These are phyloP conservation scores for Corinectria fuckeliana DNA, from an alignment of 2,329 filamentous ascomycete genomes.

Conservation along the genomic window DNA sequence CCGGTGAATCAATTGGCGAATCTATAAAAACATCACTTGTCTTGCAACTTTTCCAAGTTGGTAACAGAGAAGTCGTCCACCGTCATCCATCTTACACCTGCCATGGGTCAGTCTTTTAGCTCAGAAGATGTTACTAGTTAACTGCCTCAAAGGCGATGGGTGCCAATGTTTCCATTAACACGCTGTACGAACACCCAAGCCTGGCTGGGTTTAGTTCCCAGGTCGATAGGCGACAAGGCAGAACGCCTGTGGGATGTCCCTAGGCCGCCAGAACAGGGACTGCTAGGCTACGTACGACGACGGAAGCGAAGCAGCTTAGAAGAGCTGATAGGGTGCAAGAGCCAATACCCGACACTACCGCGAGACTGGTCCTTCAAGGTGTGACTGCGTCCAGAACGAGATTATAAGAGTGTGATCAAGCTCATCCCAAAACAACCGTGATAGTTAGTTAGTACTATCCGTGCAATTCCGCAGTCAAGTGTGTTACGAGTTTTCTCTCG, in stretches of 20 bases:
- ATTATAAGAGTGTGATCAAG: neutral
- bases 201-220: constrained; percentile 40
- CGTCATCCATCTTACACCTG: constrained; percentile 89
- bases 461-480: no score
- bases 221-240: constrained; percentile 38
- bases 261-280: no score
- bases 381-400: neutral
- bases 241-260: no score
- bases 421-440: neutral
- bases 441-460: no score
- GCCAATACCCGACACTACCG: no score
- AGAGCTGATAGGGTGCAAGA: no score
- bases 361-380: no score
- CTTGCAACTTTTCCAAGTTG: neutral
- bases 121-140: constrained; percentile 77
- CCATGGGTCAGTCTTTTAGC: constrained; percentile 86
- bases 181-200: constrained; percentile 40
- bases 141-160: constrained; percentile 47
- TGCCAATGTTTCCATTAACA: constrained; percentile 41
- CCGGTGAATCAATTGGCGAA: neutral
- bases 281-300: no score
- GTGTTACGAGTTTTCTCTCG: no score
- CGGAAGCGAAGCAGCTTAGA: no score
- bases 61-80: constrained; percentile 49
- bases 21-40: neutral